These are phyloP conservation scores for Tubosaeta brunneosetosa DNA, from an alignment of 768 basidiomycete species.

Conservation along the genomic window DNA sequence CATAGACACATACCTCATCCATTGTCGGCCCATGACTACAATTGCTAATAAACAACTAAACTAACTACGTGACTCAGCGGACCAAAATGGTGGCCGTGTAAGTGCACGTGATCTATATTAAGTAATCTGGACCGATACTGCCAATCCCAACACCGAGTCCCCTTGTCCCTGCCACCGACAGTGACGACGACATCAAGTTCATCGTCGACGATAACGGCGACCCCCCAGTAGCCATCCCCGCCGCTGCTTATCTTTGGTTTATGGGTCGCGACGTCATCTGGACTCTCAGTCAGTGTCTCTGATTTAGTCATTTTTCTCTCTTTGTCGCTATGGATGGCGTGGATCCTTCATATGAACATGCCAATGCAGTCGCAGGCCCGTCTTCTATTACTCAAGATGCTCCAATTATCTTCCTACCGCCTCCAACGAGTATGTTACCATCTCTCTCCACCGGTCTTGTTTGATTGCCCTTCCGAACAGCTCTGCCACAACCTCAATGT, in stretches of 20 bases:
- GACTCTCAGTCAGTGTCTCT: conserved; percentile 17
- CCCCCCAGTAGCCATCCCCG: background rate
- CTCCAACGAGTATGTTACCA: conserved; percentile 29
- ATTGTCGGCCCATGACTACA: conserved; percentile 12
- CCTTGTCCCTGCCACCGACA: conserved; percentile 36
- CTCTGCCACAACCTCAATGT: conserved; percentile 31
- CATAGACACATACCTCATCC: conserved; percentile 19
- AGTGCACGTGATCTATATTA: conserved; percentile 29
- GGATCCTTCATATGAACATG: conserved; percentile 27
- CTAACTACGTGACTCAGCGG: background rate
- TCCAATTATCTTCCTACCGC: conserved; percentile 26
- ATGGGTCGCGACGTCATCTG: conserved; percentile 14
- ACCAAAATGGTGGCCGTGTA: conserved; percentile 6
- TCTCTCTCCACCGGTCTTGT: conserved; percentile 2
- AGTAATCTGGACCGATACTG: conserved; percentile 27
- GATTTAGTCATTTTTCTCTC: conserved; percentile 19
- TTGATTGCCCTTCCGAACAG: conserved; percentile 22
- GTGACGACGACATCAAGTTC: conserved; percentile 27
- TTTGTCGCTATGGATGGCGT: conserved; percentile 29
- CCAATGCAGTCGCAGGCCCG: conserved; percentile 62
- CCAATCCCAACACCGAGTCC: conserved; percentile 31
- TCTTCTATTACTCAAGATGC: conserved; percentile 35
- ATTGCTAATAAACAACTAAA: background rate
- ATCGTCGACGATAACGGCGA: conserved; percentile 29
- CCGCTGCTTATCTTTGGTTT: conserved; percentile 1